phyloP scores from a whole-genome alignment of 345 rosid genomes.

The Clausena lansium region DNA sequence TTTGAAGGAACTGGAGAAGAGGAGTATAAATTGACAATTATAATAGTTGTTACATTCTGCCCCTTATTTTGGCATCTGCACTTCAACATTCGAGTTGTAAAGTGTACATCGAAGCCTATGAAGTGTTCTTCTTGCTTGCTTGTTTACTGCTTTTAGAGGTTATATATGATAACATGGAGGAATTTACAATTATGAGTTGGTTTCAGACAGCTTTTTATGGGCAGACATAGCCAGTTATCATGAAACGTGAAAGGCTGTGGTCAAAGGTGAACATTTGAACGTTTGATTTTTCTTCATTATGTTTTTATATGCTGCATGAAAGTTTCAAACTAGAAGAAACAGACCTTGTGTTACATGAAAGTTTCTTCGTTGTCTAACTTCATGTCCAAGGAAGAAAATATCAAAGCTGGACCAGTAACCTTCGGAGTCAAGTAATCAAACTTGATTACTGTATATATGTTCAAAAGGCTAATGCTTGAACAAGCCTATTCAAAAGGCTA shows the following conservation, averaged over 20 bases:
- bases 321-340: neutral
- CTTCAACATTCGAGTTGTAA: neutral
- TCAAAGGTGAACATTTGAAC: neutral
- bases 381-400: neutral
- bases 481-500: neutral
- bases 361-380: too few species aligned
- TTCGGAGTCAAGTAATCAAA: neutral
- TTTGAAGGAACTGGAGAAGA: conserved; percentile 20
- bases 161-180: neutral
- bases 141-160: neutral
- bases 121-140: neutral
- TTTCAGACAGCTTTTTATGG: neutral
- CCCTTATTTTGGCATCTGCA: neutral
- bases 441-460: neutral
- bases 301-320: neutral
- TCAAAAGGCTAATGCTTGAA: neutral
- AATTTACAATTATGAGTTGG: too few species aligned
- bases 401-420: neutral
- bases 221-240: neutral
- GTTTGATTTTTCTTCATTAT: too few species aligned
- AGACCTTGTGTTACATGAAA: neutral
- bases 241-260: neutral
- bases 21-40: conserved; percentile 35
- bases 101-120: neutral
- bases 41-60: conserved; percentile 19